These are phyloP conservation scores for Candida glucosophila DNA, from an alignment of 1,139 yeast genomes.

Conservation along the genomic window DNA sequence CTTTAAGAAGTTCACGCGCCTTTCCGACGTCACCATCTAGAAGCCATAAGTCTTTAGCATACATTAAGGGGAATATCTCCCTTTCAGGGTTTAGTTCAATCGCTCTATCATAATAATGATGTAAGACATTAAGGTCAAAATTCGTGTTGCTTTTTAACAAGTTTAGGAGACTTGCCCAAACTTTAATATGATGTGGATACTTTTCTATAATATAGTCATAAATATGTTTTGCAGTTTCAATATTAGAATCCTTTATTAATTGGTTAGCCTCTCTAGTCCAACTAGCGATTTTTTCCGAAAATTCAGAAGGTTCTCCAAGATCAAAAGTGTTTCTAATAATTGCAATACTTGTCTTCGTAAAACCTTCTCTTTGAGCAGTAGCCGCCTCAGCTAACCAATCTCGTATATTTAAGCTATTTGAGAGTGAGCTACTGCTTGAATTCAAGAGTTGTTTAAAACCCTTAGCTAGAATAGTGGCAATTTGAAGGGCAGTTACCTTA, in stretches of 20 bases:
- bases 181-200: constrained; percentile 38
- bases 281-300: too few relatives aligned
- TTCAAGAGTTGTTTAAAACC: constrained; percentile 37
- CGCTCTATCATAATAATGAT: constrained; percentile 44
- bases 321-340: constrained; percentile 19
- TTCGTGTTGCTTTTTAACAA: constrained; percentile 31
- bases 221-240: constrained; percentile 36
- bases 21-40: constrained; percentile 34
- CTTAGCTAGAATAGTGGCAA: constrained; percentile 37
- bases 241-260: constrained; percentile 15
- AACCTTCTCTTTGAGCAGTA: constrained; percentile 28
- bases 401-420: constrained; percentile 17
- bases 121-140: constrained; percentile 21
- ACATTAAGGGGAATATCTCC: constrained; percentile 54
- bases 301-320: constrained; percentile 6
- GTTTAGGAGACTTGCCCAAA: constrained; percentile 50
- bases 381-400: constrained; percentile 40
- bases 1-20: constrained; percentile 46
- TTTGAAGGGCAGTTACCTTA: constrained; percentile 22
- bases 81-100: constrained; percentile 37
- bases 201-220: constrained; percentile 37
- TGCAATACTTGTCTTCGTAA: constrained; percentile 27
- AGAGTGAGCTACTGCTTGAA: constrained; percentile 12
- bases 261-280: constrained; percentile 36
- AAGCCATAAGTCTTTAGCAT: constrained; percentile 62